A percentile compares a stretch with the other conserved stretches of the same genome.
phyloP scores from a whole-genome alignment of 805 yeast genomes.

The Pichia rugopelliculosa region DNA sequence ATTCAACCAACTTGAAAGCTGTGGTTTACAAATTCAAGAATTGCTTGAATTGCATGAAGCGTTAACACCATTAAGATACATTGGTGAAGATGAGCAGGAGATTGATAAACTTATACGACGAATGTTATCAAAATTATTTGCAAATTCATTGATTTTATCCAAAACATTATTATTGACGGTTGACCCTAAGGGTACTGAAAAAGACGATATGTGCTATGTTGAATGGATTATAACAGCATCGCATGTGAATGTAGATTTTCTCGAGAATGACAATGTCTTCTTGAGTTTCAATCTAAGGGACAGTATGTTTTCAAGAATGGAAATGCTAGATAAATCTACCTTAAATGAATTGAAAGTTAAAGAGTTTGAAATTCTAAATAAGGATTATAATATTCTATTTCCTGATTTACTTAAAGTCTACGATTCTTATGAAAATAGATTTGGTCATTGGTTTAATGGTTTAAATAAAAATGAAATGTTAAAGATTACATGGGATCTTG shows the following conservation, averaged over 20 bases:
- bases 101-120: slow-evolving; percentile 31
- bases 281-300: slow-evolving; percentile 61
- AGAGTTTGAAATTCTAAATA: slow-evolving; percentile 62
- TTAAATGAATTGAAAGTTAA: slow-evolving; percentile 51
- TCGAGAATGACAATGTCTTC: slow-evolving; percentile 50
- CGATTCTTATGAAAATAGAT: slow-evolving; percentile 1
- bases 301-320: slow-evolving; percentile 53
- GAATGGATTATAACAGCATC: slow-evolving; percentile 64
- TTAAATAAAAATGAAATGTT: slow-evolving; percentile 29
- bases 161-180: slow-evolving; percentile 27
- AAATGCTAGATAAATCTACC: slow-evolving; percentile 60
- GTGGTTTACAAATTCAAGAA: slow-evolving; percentile 6
- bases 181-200: slow-evolving; percentile 22
- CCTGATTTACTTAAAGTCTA: slow-evolving; percentile 66
- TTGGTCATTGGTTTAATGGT: slow-evolving; percentile 4
- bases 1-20: slow-evolving; percentile 8
- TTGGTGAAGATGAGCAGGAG: slow-evolving; percentile 28
- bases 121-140: slow-evolving; percentile 30
- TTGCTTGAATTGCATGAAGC: slow-evolving; percentile 14
- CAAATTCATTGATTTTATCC: slow-evolving; percentile 40
- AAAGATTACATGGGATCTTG: slow-evolving; percentile 64
- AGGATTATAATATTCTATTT: slow-evolving; percentile 48
- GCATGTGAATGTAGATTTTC: slow-evolving; percentile 62
- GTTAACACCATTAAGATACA: slow-evolving; percentile 38
- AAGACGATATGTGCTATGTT: slow-evolving; percentile 19